These are phyloP conservation scores for Ophiostoma tasmaniense DNA, from an alignment of 2,329 filamentous ascomycete species.

Conservation along the genomic window DNA sequence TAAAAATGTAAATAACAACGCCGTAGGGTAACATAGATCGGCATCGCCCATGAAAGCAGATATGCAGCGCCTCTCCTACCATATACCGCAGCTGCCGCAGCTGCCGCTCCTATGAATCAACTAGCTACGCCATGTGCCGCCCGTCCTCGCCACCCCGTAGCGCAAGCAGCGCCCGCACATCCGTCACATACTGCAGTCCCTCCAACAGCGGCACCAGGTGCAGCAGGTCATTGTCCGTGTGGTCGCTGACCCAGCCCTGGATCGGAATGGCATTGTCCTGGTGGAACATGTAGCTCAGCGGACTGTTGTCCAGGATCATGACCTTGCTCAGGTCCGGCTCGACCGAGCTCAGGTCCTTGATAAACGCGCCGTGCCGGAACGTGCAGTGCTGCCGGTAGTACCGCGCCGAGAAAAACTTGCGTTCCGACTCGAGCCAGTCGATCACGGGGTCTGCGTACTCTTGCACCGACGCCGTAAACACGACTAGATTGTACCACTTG, in stretches of 20 bases:
- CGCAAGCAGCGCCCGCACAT: constrained; percentile 83
- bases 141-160: constrained; percentile 78
- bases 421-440: constrained; percentile 94
- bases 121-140: constrained; percentile 46
- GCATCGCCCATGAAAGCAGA: neutral
- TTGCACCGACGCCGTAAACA: constrained; percentile 96
- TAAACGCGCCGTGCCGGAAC: constrained; percentile 88
- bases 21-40: neutral
- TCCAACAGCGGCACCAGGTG: constrained; percentile 89
- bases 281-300: constrained; percentile 96
- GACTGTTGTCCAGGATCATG: constrained; percentile 98
- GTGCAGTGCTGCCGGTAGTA: constrained; percentile 98
- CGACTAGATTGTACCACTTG: constrained; percentile 96
- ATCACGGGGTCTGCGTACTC: constrained; percentile 98
- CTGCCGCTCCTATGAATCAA: too few species aligned
- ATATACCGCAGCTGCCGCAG: constrained; percentile 7
- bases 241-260: constrained; percentile 98
- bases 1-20: neutral
- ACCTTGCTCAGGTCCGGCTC: constrained; percentile 96
- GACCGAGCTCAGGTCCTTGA: constrained; percentile 93
- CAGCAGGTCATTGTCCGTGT: constrained; percentile 89
- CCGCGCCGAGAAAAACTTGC: constrained; percentile 87
- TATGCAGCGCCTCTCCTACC: too few species aligned
- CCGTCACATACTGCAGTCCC: constrained; percentile 90
- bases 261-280: constrained; percentile 99